Evolutionary conservation across 306 rosid species (phyloP).

Genomic region (Sophora flavescens): DNA sequence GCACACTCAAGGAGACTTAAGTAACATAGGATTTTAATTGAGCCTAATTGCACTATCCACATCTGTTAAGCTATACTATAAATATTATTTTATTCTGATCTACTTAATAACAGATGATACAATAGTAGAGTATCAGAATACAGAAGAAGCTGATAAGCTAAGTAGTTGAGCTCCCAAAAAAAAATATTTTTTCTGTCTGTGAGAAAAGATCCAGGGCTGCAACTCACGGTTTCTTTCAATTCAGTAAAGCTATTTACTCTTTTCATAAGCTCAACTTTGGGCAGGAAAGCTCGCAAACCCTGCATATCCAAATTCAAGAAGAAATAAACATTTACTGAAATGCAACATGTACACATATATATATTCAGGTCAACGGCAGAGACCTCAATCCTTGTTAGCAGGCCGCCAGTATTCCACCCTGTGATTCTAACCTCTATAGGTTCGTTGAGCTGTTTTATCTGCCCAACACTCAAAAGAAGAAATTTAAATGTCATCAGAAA

Average conservation of each 20-base stretch:
- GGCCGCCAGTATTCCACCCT: constrained; percentile 91
- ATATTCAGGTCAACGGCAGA: constrained; percentile 33
- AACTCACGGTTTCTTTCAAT: constrained; percentile 78
- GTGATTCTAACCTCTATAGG: constrained; percentile 77
- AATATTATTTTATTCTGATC: background rate
- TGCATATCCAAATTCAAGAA: constrained; percentile 51
- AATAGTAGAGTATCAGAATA: background rate
- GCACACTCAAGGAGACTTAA: background rate
- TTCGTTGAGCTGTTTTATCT: constrained; percentile 76
- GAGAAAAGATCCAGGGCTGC: background rate
- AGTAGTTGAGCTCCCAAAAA: background rate
- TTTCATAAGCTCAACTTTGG: constrained; percentile 78
- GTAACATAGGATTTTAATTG: constrained; percentile 1
- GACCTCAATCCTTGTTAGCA: constrained; percentile 89
- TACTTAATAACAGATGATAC: background rate
- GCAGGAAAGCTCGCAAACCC: constrained; percentile 89
- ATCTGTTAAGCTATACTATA: constrained; percentile 1
- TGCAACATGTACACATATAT: constrained; percentile 19
- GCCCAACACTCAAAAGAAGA: constrained; percentile 45
- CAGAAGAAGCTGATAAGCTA: background rate
- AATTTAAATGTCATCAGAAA: constrained; percentile 24
- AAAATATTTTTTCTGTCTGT: background rate
- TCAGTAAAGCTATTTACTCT: constrained; percentile 71
- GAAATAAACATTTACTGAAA: constrained; percentile 9
- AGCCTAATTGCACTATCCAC: background rate